phyloP scores from a whole-genome alignment of 305 asterid genomes.

The Rubia occidens region DNA sequence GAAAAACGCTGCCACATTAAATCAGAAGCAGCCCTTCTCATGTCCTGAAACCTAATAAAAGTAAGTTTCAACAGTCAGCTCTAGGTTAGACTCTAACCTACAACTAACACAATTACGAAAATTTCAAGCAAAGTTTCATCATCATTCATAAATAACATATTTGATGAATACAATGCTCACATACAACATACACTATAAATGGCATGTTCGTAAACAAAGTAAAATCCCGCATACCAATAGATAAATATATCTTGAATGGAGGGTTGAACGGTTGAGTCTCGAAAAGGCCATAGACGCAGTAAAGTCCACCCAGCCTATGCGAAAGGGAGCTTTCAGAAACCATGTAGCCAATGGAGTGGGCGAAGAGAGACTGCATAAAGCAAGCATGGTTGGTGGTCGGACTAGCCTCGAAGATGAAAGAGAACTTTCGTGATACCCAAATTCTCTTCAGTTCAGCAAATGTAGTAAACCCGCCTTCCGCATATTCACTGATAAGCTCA shows the following conservation, averaged over 20 bases:
- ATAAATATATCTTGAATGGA: constrained; percentile 68
- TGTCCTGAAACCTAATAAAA: constrained; percentile 2
- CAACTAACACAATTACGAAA: too few relatives aligned
- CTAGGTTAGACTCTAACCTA: neutral
- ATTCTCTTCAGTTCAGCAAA: constrained; percentile 62
- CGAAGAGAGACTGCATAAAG: constrained; percentile 84
- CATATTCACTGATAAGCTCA: constrained; percentile 61
- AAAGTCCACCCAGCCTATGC: constrained; percentile 65
- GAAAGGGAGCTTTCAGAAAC: constrained; percentile 42
- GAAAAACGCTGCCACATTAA: neutral
- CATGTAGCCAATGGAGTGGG: constrained; percentile 59
- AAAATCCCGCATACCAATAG: constrained; percentile 42
- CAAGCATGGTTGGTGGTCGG: constrained; percentile 69
- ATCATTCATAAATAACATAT: neutral
- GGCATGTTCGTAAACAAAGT: neutral
- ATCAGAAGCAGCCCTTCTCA: neutral
- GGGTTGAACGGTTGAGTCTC: constrained; percentile 87
- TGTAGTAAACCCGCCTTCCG: constrained; percentile 44
- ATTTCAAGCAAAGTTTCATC: neutral
- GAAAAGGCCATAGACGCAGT: constrained; percentile 65
- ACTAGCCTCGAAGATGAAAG: constrained; percentile 70
- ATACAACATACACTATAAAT: neutral
- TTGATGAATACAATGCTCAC: neutral
- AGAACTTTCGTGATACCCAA: constrained; percentile 70
- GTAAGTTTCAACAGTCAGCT: constrained; percentile 7